phyloP scores from a whole-genome alignment of 2,329 filamentous ascomycete genomes.

The Aphanoascus verrucosus region DNA sequence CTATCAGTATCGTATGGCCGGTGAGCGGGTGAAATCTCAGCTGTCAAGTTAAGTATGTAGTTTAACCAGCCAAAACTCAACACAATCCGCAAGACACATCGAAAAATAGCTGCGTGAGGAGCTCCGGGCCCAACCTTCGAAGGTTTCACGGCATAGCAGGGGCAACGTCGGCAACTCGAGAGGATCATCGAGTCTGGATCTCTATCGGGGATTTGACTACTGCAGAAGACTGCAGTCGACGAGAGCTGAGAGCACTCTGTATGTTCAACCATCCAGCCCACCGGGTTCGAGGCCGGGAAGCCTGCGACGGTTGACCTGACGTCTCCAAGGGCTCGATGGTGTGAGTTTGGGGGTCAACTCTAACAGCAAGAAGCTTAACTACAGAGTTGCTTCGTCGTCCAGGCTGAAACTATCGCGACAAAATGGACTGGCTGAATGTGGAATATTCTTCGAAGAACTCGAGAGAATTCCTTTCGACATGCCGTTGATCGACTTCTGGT shows the following conservation, averaged over 20 bases:
- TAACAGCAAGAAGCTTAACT: not conserved
- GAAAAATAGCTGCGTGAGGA: not conserved
- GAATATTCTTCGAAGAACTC: not conserved
- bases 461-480: not conserved
- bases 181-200: not conserved
- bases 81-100: not conserved
- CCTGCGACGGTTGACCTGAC: no score
- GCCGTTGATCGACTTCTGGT: not conserved
- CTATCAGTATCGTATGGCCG: not conserved
- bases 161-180: not conserved
- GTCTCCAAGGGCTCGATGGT: no score
- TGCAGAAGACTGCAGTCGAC: not conserved
- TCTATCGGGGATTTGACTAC: not conserved
- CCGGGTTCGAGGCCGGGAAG: no score
- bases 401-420: not conserved
- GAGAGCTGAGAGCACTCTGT: not conserved
- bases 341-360: no score
- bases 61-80: not conserved
- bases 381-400: no score
- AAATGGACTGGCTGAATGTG: slow-evolving; percentile 3
- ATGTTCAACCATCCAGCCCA: no score
- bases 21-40: not conserved
- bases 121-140: not conserved
- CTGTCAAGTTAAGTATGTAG: not conserved
- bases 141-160: slow-evolving; percentile 8